These are phyloP conservation scores for Trametes gibbosa DNA, from an alignment of 768 basidiomycete species.

Conservation along the genomic window DNA sequence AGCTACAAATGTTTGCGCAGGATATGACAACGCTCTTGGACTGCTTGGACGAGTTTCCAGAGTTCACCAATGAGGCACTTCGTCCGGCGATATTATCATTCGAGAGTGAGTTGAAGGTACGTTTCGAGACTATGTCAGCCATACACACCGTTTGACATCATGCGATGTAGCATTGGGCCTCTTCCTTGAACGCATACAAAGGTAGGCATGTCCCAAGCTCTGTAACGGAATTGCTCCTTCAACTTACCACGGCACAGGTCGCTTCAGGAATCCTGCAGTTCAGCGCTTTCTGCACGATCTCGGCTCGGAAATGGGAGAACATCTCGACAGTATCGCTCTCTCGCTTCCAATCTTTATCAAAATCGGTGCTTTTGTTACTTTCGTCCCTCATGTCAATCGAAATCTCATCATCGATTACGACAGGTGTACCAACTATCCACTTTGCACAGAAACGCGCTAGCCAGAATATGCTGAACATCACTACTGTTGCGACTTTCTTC, in stretches of 20 bases:
- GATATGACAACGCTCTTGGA: slow-evolving; percentile 67
- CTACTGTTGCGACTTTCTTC: slow-evolving; percentile 77
- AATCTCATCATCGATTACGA: neutral
- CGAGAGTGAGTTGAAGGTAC: slow-evolving; percentile 65
- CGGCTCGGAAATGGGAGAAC: slow-evolving; percentile 71
- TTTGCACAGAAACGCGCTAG: slow-evolving; percentile 68
- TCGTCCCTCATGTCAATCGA: neutral
- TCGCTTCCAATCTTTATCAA: slow-evolving; percentile 74
- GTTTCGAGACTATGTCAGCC: neutral
- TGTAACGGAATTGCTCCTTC: neutral
- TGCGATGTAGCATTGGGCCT: slow-evolving; percentile 63
- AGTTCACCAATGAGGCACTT: slow-evolving; percentile 70
- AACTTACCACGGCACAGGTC: slow-evolving; percentile 39
- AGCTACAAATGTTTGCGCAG: slow-evolving; percentile 59
- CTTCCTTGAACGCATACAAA: slow-evolving; percentile 62
- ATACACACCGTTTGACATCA: neutral
- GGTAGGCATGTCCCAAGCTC: slow-evolving; percentile 46
- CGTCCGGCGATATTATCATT: slow-evolving; percentile 67
- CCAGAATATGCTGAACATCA: slow-evolving; percentile 67
- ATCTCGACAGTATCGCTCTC: slow-evolving; percentile 64
- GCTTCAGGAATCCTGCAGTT: slow-evolving; percentile 70
- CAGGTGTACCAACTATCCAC: slow-evolving; percentile 73
- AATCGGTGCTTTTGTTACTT: slow-evolving; percentile 45
- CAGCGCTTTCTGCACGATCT: slow-evolving; percentile 75
- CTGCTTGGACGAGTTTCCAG: slow-evolving; percentile 76